Conservation (phyloP, 139 green algal genomes). For the Deuterostichococcus epilithicus region DNA sequence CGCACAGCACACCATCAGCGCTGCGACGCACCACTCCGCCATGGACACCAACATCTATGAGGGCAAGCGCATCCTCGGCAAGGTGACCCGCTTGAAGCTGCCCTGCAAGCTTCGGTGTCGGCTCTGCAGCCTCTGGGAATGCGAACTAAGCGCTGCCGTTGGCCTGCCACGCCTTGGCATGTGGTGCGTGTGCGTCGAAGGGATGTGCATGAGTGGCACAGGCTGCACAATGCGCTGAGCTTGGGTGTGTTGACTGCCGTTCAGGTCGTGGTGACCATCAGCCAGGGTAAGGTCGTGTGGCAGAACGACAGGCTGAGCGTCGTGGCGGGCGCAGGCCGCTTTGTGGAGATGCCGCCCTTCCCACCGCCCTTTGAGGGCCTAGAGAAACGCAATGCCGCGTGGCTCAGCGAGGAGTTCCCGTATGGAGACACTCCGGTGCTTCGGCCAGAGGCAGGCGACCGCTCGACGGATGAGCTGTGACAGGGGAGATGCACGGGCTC, state of each 20-base stretch:
- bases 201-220: not conserved
- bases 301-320: constrained; percentile 69
- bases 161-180: not conserved
- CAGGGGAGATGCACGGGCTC: not conserved
- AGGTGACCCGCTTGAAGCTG: constrained; percentile 20
- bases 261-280: constrained; percentile 85
- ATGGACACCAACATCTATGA: constrained; percentile 97
- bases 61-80: constrained; percentile 55
- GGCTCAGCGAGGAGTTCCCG: constrained; percentile 7
- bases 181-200: not conserved
- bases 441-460: not conserved
- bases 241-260: not conserved
- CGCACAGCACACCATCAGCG: constrained; percentile 65
- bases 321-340: constrained; percentile 58
- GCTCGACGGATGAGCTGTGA: constrained; percentile 10
- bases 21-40: constrained; percentile 68
- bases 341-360: constrained; percentile 50
- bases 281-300: constrained; percentile 82
- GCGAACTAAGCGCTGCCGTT: not conserved
- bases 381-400: constrained; percentile 7
- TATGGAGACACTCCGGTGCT: constrained; percentile 19
- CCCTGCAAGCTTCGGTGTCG: not conserved
- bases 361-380: constrained; percentile 59
- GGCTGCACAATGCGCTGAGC: not conserved
- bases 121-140: not conserved